phyloP scores from a whole-genome alignment of 495 filamentous ascomycete species.

The Aspergillus campestris region DNA sequence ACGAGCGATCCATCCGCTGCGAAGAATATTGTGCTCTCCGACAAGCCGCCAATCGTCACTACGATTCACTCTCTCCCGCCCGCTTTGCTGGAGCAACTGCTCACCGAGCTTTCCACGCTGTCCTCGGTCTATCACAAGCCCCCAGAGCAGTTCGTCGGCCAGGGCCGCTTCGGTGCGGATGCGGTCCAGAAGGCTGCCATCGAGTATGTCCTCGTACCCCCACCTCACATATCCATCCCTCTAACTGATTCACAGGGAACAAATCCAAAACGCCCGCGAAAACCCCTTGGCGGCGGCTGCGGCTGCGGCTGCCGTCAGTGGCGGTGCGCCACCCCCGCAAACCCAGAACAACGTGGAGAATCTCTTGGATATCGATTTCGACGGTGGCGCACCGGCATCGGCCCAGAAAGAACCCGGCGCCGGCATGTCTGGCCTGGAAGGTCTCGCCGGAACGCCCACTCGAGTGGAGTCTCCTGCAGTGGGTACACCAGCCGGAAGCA shows the following conservation, averaged over 20 bases:
- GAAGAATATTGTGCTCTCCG: constrained; percentile 82
- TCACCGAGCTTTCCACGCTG: constrained; percentile 87
- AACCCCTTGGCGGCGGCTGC: constrained; percentile 87
- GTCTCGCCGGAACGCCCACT: constrained; percentile 69
- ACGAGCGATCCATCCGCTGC: constrained; percentile 78
- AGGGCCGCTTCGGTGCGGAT: constrained; percentile 88
- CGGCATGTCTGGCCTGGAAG: constrained; percentile 61
- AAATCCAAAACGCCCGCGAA: constrained; percentile 81
- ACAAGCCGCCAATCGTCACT: constrained; percentile 88
- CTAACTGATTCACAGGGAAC: constrained; percentile 47
- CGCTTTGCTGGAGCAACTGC: constrained; percentile 73
- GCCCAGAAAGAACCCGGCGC: constrained; percentile 60
- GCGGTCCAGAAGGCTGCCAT: constrained; percentile 93
- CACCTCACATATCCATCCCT: neutral
- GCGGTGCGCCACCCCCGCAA: constrained; percentile 39
- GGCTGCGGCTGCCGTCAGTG: constrained; percentile 58
- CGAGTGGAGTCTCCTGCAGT: constrained; percentile 58
- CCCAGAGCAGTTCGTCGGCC: constrained; percentile 90
- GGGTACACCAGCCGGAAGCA: constrained; percentile 40
- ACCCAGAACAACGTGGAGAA: constrained; percentile 82
- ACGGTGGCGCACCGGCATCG: constrained; percentile 84
- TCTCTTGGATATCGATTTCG: constrained; percentile 95
- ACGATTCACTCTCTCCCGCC: constrained; percentile 85
- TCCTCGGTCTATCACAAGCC: constrained; percentile 99
- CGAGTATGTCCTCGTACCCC: constrained; percentile 42